Evolutionary conservation across 2,329 filamentous ascomycete species (phyloP), one percentile per base, ranked within the genome.

Genomic region (Cadophora luteo-olivacea): DNA sequence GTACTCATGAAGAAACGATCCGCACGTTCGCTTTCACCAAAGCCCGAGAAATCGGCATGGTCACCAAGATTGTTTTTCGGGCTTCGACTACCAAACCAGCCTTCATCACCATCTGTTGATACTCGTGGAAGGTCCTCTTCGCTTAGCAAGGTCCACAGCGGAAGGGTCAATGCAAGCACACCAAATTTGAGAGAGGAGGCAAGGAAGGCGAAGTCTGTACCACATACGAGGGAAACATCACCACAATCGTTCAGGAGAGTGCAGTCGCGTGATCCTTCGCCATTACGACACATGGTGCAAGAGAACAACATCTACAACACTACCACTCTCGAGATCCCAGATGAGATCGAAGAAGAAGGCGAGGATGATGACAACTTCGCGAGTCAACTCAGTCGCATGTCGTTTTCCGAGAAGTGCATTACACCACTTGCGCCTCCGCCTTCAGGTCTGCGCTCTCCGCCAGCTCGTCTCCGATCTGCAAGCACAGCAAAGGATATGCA

Each of bases 331-430:
- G 72, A 74, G 49, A 84, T 85, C 25, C 81, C 83, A 1, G 81
- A 84, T 61, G 82, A 85, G 65, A 84, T 82, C 48, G 80, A 77
- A 8, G 85, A 86, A 65, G 84, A 85, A 63, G 72, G 51, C 55
- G 86, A 89, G 61, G 86, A 89, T 69, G 87, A 89, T 72, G 86
- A 88, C 71, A 89, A 89, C 78, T 89, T 90, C 73, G 86, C 86
- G n/a, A 83, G 82, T 57, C 69, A 74, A 51, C 48, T 73, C 11
- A 70, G 65, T 57, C 67, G 66, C 48, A 60, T 70, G 7, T 72
- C 71, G 0, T 63, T 74, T 32, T 65, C 66, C 22, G 74, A 75
- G 22, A 69, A 70, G 22, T 66, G 67, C 3, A 64, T 72, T n/a
- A 78, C 75, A 14, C 55, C 58, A 29, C 66, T 78, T 32, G 74